Evolutionary conservation across 2,329 filamentous ascomycete species (phyloP).

Genomic region (Talaromyces sp.): DNA sequence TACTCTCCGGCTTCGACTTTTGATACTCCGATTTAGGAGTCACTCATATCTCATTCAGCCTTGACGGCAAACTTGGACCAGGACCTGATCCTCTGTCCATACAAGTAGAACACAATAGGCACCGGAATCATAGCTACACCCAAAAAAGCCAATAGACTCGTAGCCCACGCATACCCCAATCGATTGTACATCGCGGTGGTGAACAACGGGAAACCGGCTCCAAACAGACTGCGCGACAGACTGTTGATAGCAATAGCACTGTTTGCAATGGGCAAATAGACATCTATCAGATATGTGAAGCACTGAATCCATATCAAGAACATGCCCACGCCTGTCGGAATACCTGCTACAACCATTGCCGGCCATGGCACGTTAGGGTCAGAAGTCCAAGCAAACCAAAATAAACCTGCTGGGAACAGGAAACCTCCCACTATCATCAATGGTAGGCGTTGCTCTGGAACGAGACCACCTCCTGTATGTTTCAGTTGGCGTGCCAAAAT

Average conservation of each 20-base stretch:
- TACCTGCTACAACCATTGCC: not conserved
- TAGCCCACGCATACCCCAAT: slow-evolving; percentile 7
- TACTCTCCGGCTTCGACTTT: too few relatives aligned
- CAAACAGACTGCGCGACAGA: slow-evolving; percentile 20
- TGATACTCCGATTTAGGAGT: too few relatives aligned
- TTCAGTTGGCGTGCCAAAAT: not conserved
- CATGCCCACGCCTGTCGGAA: not conserved
- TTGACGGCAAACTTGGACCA: not conserved
- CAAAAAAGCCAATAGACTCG: not conserved
- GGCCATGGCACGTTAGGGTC: not conserved
- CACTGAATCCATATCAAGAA: not conserved
- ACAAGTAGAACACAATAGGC: slow-evolving; percentile 6
- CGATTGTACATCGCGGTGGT: not conserved
- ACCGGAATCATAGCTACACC: slow-evolving; percentile 2
- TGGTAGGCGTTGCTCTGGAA: slow-evolving; percentile 37
- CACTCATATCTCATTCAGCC: not conserved
- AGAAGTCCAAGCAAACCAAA: slow-evolving; percentile 31
- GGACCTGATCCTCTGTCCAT: not conserved
- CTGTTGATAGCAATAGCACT: slow-evolving; percentile 23
- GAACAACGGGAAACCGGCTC: slow-evolving; percentile 21
- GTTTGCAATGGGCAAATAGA: slow-evolving; percentile 21
- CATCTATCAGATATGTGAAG: slow-evolving; percentile 23
- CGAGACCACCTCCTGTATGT: not conserved
- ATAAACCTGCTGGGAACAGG: slow-evolving; percentile 44
- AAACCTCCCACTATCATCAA: slow-evolving; percentile 44